A percentile compares a stretch with the other conserved stretches of the same genome.
phyloP scores from a whole-genome alignment of 225 moss, liverwort and hornwort genomes.

The Bryoerythrophyllum caledonicum region DNA sequence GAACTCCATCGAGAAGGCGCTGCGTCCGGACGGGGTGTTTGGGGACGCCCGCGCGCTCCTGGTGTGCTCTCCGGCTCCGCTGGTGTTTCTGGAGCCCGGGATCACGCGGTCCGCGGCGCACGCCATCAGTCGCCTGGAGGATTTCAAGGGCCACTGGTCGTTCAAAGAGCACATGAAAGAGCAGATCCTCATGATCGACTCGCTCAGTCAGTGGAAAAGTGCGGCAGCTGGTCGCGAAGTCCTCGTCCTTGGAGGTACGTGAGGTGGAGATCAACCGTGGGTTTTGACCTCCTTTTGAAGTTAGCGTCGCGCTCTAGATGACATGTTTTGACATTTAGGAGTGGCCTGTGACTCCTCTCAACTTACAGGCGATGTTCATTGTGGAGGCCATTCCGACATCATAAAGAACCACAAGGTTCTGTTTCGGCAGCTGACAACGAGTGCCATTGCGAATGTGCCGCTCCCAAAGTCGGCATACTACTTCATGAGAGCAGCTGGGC shows the following conservation, averaged over 20 bases:
- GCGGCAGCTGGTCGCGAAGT: constrained; percentile 56
- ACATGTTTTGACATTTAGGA: constrained; percentile 11
- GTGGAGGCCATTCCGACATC: constrained; percentile 88
- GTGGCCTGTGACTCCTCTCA: constrained; percentile 5
- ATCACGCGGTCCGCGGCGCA: constrained; percentile 60
- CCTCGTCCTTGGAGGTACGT: constrained; percentile 84
- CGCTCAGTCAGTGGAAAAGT: constrained; percentile 59
- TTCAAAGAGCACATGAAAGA: constrained; percentile 69
- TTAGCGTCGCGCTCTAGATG: too few species aligned
- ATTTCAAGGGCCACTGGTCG: constrained; percentile 98
- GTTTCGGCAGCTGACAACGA: constrained; percentile 90
- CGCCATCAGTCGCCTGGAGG: constrained; percentile 64
- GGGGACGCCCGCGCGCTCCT: constrained; percentile 56
- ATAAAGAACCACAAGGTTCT: constrained; percentile 46
- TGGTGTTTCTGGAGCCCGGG: constrained; percentile 78
- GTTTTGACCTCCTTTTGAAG: too few species aligned
- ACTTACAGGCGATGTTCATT: constrained; percentile 92
- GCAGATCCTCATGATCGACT: constrained; percentile 72
- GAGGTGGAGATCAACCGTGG: too few species aligned
- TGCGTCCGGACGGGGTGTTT: constrained; percentile 65
- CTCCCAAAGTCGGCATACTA: constrained; percentile 97
- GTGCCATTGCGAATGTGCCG: constrained; percentile 93
- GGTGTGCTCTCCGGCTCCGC: constrained; percentile 89
- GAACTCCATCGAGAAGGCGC: constrained; percentile 58
- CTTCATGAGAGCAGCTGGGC: constrained; percentile 79